phyloP scores from a whole-genome alignment of 148 eudicot genomes.

The Chenopodium album region DNA sequence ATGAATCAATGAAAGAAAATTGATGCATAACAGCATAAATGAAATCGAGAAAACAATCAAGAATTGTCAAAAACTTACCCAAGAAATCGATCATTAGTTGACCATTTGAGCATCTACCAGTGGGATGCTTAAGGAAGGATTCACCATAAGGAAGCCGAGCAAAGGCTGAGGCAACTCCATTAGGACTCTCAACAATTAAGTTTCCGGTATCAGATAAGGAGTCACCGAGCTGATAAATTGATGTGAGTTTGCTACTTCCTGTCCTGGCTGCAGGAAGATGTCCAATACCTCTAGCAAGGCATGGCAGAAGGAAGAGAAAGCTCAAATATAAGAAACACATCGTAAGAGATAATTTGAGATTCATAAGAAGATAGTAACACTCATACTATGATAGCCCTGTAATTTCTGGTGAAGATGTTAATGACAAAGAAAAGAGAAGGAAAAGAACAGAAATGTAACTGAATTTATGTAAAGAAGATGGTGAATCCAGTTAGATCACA shows the following conservation, averaged over 20 bases:
- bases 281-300: background rate
- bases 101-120: slow-evolving; percentile 35
- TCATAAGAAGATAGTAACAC: background rate
- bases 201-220: slow-evolving; percentile 32
- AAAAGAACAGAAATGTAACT: background rate
- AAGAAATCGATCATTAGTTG: slow-evolving; percentile 31
- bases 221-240: slow-evolving; percentile 33
- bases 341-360: background rate
- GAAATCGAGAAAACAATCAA: background rate
- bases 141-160: slow-evolving; percentile 28
- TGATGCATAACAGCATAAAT: background rate
- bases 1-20: background rate
- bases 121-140: slow-evolving; percentile 23
- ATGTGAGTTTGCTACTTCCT: background rate
- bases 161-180: slow-evolving; percentile 11
- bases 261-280: background rate
- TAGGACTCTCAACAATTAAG: slow-evolving; percentile 21
- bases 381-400: background rate
- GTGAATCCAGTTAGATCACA: background rate
- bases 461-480: background rate
- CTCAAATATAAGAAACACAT: background rate
- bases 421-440: background rate
- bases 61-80: slow-evolving; percentile 11
- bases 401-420: background rate
- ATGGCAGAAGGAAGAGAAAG: slow-evolving; percentile 4